A percentile compares a stretch with the other conserved stretches of the same genome.
These are phyloP conservation scores for Pilaira anomala DNA, from an alignment of 192 early-diverging fungal genomes.

Conservation along the genomic window DNA sequence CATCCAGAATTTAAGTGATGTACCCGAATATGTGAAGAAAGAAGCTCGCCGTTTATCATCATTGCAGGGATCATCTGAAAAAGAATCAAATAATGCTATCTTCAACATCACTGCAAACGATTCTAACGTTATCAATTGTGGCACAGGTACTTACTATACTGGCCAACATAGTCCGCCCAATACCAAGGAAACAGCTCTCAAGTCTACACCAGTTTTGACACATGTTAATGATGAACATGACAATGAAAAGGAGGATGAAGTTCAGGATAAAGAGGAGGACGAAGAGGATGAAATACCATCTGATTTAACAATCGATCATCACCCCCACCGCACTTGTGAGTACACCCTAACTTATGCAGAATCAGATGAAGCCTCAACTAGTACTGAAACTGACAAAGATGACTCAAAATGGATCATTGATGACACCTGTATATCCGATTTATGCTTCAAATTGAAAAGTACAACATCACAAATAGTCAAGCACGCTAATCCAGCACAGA, in stretches of 20 bases:
- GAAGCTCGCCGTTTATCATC: constrained; percentile 5
- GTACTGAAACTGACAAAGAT: not conserved
- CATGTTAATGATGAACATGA: not conserved
- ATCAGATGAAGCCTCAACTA: too few species aligned
- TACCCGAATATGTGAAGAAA: not conserved
- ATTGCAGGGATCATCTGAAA: not conserved
- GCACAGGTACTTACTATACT: not conserved
- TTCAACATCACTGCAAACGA: not conserved
- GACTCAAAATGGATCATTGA: not conserved
- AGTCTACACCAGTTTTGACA: not conserved
- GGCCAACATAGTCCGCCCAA: not conserved
- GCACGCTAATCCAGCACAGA: too few species aligned
- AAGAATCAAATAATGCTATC: not conserved
- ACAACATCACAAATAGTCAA: too few species aligned
- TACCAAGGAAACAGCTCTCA: not conserved
- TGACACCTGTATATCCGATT: too few species aligned
- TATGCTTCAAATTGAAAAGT: too few species aligned
- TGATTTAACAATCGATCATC: constrained; percentile 7
- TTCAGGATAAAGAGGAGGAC: not conserved
- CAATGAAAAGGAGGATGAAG: not conserved
- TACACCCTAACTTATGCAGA: too few species aligned
- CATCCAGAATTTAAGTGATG: not conserved
- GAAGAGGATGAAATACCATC: constrained; percentile 17
- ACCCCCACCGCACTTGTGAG: constrained; percentile 12
- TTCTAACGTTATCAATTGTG: not conserved